These are phyloP conservation scores for Vaccinium myrtillus DNA, from an alignment of 148 eudicot species.

Conservation along the genomic window DNA sequence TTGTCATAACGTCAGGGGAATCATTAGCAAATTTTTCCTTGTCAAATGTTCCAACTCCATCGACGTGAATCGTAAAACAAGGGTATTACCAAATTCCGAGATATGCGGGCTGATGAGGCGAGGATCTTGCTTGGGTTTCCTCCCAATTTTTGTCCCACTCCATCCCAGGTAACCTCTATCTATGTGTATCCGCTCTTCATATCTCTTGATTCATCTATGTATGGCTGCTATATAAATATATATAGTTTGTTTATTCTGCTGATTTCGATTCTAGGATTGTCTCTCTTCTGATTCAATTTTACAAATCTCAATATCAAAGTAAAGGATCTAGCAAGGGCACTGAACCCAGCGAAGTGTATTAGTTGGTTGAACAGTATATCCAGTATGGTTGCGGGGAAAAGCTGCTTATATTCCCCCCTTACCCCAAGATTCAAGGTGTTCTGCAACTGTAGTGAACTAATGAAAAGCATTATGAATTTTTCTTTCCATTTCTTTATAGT, in stretches of 20 bases:
- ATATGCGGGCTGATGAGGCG: slow-evolving; percentile 7
- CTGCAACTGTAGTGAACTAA: background rate
- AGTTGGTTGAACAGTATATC: background rate
- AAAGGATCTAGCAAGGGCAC: background rate
- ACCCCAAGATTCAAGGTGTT: background rate
- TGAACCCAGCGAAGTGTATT: background rate
- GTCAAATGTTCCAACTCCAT: background rate
- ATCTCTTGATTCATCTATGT: background rate
- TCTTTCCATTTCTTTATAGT: no score
- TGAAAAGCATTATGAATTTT: background rate
- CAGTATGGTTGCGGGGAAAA: background rate
- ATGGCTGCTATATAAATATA: background rate
- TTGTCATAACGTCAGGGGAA: no score
- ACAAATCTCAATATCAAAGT: background rate
- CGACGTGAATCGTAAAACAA: background rate
- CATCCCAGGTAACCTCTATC: slow-evolving; percentile 3
- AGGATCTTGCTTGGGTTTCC: slow-evolving; percentile 10
- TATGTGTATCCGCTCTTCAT: background rate
- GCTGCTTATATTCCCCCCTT: background rate
- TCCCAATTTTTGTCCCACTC: slow-evolving; percentile 2
- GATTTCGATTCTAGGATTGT: background rate
- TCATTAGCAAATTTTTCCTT: no score
- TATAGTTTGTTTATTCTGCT: background rate
- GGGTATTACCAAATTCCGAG: background rate
- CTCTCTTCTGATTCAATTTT: background rate